Base-by-base conservation (phyloP, 2,329 filamentous ascomycete genomes). In the Colletotrichum agaves region DNA sequence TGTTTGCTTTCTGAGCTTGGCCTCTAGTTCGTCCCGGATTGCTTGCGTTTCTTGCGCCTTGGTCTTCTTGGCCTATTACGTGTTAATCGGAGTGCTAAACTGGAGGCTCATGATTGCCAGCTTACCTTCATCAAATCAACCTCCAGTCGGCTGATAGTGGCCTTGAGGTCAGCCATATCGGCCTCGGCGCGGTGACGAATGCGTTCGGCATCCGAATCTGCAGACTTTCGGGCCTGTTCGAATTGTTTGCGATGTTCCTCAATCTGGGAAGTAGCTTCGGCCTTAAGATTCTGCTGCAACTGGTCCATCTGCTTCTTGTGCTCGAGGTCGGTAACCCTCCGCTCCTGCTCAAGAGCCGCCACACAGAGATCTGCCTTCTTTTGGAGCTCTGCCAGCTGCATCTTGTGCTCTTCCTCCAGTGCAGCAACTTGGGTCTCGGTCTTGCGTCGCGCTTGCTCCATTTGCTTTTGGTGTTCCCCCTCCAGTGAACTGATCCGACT, bases 91-190 rank as follows among this genome's bases (percentile, higher is more conserved):
- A 19, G 37, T 39, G 6, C 17, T 23, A 12, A 17, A 2, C 8
- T 13, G 17, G 27, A 27, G 27, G 27, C 27, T 27, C 27, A 7
- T 27, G 27, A 2, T 27, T 27, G 27, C 27, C 13, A 37, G 69
- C 74, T 61, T 75, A 86, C 87, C 82, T 89, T 90, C 77, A 88
- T 83, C 12, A 90, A 71, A 71, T 89, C 87, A 37, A 87, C 85
- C 75, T 92, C 87, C 15, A 93, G 78, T 49, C 85, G 83, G 61
- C 85, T 87, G 31, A 91, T 84, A 2, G 83, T 89, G 23, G 84
- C 85, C 72, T 86, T 85, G 12, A 92, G 77, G 69, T 90, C 88
- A n/a, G 87, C 84, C 58, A 86, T 82, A 72, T 92, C 89, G 1
- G 86, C 87, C 47, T 91, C 90, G 27, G 78, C 77, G 46, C 85